These are phyloP conservation scores for Termitomyces sp. DNA, from an alignment of 768 basidiomycete species.

Conservation along the genomic window DNA sequence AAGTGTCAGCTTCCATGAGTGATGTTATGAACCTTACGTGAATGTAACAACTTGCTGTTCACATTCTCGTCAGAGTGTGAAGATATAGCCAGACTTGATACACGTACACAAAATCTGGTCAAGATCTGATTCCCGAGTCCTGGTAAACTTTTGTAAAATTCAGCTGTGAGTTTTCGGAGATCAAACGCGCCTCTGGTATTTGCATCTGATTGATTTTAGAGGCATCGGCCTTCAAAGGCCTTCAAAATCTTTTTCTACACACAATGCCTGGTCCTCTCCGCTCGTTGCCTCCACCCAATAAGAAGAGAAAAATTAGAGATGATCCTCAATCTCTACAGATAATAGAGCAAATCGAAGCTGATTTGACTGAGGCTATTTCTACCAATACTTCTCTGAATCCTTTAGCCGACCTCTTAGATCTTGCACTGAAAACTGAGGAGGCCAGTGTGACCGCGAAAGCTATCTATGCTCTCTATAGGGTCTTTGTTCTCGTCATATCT, in stretches of 20 bases:
- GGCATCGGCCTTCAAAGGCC: background rate
- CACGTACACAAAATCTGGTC: too few relatives aligned
- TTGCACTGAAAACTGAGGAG: slow-evolving; percentile 42
- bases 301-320: slow-evolving; percentile 42
- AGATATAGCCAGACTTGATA: too few relatives aligned
- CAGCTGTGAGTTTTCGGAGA: too few relatives aligned
- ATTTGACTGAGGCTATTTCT: slow-evolving; percentile 47
- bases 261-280: slow-evolving; percentile 25
- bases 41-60: background rate
- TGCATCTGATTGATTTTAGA: slow-evolving; percentile 2
- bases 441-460: slow-evolving; percentile 62
- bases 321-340: slow-evolving; percentile 15
- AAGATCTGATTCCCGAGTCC: too few relatives aligned
- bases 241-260: slow-evolving; percentile 1
- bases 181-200: slow-evolving; percentile 5
- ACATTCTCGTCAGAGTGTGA: too few relatives aligned
- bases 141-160: too few relatives aligned
- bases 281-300: slow-evolving; percentile 47
- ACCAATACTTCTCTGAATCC: slow-evolving; percentile 66
- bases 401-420: slow-evolving; percentile 65
- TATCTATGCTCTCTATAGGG: slow-evolving; percentile 76
- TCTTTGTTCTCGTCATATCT: slow-evolving; percentile 14
- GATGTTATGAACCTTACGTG: background rate
- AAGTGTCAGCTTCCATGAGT: background rate
- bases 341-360: slow-evolving; percentile 40